phyloP scores from a whole-genome alignment of 192 early-diverging fungal genomes.

The Backusella psychrophila region DNA sequence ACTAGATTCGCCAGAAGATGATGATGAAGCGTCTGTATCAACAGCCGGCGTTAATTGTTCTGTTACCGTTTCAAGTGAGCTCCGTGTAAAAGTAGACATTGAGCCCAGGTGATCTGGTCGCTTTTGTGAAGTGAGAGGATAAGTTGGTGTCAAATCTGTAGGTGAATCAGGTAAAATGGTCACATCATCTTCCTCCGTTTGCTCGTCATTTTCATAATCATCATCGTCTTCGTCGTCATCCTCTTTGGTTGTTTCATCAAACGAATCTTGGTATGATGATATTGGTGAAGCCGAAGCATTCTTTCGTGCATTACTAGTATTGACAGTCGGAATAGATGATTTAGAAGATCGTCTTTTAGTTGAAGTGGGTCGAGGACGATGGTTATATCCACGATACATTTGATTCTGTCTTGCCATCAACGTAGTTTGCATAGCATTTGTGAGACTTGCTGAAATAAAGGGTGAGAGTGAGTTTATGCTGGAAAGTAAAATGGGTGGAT shows the following conservation, averaged over 20 bases:
- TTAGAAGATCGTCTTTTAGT: not conserved
- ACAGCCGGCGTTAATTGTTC: not conserved
- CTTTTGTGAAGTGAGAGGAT: not conserved
- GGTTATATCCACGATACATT: constrained; percentile 4
- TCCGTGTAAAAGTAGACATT: constrained; percentile 8
- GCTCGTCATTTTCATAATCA: not conserved
- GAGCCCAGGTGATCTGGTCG: not conserved
- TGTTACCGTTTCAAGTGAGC: constrained; percentile 18
- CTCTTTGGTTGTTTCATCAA: not conserved
- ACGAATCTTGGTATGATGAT: not conserved
- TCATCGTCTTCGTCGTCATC: not conserved
- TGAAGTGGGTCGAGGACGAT: not conserved
- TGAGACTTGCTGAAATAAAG: constrained; percentile 44
- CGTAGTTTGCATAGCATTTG: constrained; percentile 23
- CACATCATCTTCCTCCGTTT: not conserved
- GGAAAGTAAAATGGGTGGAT: constrained; percentile 40
- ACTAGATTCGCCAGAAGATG: not conserved
- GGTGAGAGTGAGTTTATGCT: constrained; percentile 40
- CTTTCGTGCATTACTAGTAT: not conserved
- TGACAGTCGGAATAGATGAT: not conserved
- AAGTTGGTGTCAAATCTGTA: not conserved
- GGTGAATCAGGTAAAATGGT: not conserved
- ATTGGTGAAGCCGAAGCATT: not conserved
- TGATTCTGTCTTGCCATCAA: constrained; percentile 11
- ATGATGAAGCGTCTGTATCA: not conserved